These are phyloP conservation scores for Rhododendron ovatum DNA, from an alignment of 148 eudicot species.

Conservation along the genomic window DNA sequence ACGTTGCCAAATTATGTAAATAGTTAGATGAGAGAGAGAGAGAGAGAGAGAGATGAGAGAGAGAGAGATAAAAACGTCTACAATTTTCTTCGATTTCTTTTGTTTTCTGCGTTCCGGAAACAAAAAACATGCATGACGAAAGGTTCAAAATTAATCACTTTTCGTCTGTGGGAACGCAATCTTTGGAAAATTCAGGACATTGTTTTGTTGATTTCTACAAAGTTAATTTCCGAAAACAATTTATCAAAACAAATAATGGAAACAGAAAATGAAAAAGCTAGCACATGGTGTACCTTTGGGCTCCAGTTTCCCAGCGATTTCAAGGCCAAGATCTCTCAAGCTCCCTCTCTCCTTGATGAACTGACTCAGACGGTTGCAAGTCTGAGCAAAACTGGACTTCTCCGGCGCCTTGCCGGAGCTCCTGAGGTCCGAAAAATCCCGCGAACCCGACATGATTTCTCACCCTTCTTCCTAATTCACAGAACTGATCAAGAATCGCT, in stretches of 20 bases:
- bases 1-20: neutral
- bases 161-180: no score
- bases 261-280: neutral
- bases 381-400: constrained; percentile 34
- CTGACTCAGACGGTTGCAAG: constrained; percentile 55
- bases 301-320: constrained; percentile 26
- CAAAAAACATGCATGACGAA: no score
- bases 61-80: no score
- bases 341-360: constrained; percentile 51
- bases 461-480: neutral
- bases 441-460: constrained; percentile 17
- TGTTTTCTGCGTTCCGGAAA: no score
- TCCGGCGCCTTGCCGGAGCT: constrained; percentile 26
- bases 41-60: no score
- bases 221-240: no score
- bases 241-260: neutral
- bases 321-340: constrained; percentile 37
- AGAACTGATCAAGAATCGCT: neutral
- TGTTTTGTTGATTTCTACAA: no score
- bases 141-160: no score
- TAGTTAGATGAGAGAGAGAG: neutral
- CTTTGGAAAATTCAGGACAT: no score
- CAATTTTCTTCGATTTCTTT: no score
- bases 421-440: neutral
- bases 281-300: constrained; percentile 20